These are phyloP conservation scores for Cladophialophora immunda DNA, from an alignment of 2,329 filamentous ascomycete species.

Conservation along the genomic window DNA sequence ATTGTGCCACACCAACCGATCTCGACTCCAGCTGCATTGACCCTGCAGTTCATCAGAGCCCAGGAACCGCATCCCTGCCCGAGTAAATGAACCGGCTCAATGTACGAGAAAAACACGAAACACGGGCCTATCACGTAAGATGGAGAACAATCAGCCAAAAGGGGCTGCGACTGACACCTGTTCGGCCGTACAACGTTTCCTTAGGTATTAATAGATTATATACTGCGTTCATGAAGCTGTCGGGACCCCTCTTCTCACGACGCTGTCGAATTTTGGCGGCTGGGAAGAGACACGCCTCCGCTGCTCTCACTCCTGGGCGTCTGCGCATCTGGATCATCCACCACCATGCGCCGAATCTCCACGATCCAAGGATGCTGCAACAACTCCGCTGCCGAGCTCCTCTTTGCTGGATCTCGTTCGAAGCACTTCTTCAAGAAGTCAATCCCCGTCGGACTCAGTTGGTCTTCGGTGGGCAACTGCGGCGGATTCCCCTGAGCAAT, in stretches of 20 bases:
- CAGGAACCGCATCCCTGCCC: neutral
- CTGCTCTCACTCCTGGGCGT: conserved; percentile 37
- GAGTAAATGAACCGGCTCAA: conserved; percentile 1
- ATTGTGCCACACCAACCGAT: neutral
- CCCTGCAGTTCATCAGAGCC: neutral
- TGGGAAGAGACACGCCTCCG: conserved; percentile 30
- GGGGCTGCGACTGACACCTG: neutral
- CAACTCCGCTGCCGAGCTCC: conserved; percentile 85
- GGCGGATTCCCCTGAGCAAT: conserved; percentile 97
- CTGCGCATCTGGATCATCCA: conserved; percentile 44
- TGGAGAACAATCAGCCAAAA: conserved; percentile 2
- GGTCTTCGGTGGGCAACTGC: conserved; percentile 80
- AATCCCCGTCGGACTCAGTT: conserved; percentile 82
- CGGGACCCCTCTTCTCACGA: neutral
- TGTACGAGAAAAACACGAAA: conserved; percentile 15
- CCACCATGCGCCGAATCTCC: conserved; percentile 58
- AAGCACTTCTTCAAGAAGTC: conserved; percentile 92
- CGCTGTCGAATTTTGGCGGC: conserved; percentile 30
- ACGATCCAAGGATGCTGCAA: conserved; percentile 91
- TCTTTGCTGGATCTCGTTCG: conserved; percentile 77
- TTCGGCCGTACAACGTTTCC: neutral
- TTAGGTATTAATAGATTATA: neutral
- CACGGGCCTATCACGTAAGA: neutral
- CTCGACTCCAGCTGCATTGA: neutral
- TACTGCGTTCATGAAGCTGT: neutral